Conservation (phyloP, 768 basidiomycete species). For the Termitomyces titanicus region DNA sequence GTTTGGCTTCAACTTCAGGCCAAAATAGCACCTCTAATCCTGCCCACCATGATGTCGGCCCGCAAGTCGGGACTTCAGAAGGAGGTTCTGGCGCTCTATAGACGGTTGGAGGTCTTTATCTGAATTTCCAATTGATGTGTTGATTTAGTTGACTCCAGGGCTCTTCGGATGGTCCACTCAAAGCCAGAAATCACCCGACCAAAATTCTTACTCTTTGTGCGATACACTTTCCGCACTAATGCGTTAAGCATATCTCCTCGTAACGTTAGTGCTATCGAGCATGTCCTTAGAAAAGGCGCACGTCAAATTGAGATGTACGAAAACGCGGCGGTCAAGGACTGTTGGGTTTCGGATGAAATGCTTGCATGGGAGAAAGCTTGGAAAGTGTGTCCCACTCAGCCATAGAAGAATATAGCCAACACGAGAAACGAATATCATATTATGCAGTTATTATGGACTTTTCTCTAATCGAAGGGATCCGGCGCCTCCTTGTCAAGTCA, state of each 20-base stretch:
- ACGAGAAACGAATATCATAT: neutral
- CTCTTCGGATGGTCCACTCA: constrained; percentile 67
- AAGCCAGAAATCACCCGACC: constrained; percentile 60
- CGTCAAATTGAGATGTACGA: constrained; percentile 72
- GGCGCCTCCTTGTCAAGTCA: neutral
- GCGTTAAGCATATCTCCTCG: constrained; percentile 59
- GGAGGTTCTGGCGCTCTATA: constrained; percentile 48
- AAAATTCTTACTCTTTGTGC: constrained; percentile 67
- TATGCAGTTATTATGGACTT: neutral
- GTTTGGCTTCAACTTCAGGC: constrained; percentile 7
- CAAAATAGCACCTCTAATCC: constrained; percentile 7
- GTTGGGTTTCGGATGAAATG: constrained; percentile 73
- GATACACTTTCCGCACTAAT: constrained; percentile 66
- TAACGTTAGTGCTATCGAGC: constrained; percentile 68
- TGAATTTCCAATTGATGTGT: neutral
- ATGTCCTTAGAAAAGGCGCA: constrained; percentile 65
- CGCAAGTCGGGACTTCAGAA: constrained; percentile 43
- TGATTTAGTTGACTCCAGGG: constrained; percentile 37
- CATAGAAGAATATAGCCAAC: neutral
- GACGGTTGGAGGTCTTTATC: constrained; percentile 28
- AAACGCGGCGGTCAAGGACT: constrained; percentile 63
- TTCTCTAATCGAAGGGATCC: neutral
- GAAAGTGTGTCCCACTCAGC: constrained; percentile 1
- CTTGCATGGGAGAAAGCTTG: constrained; percentile 50
- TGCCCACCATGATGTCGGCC: constrained; percentile 24